Conservation (phyloP, 805 yeast species). For the Maudiozyma saulgeensis region DNA sequence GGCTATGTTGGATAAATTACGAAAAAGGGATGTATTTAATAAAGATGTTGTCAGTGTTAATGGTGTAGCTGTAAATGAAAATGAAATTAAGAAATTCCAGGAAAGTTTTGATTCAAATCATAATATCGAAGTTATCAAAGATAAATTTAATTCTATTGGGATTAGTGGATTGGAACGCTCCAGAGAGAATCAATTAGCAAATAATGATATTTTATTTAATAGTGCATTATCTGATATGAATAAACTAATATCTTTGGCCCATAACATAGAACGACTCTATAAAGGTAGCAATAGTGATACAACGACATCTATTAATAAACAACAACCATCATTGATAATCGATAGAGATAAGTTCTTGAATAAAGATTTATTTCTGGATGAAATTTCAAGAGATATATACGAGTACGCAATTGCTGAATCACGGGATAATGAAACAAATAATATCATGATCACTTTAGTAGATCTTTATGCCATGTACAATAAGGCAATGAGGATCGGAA, state of each 20-base stretch:
- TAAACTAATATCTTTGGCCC: slow-evolving; percentile 67
- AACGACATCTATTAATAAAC: slow-evolving; percentile 1
- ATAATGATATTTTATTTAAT: slow-evolving; percentile 52
- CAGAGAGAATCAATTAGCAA: slow-evolving; percentile 44
- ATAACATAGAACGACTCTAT: slow-evolving; percentile 55
- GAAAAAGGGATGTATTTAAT: slow-evolving; percentile 13
- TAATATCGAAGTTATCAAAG: slow-evolving; percentile 11
- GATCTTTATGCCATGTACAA: slow-evolving; percentile 60
- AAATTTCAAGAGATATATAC: slow-evolving; percentile 68
- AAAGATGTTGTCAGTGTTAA: slow-evolving; percentile 29
- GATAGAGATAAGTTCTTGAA: slow-evolving; percentile 31
- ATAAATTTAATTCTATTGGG: slow-evolving; percentile 41
- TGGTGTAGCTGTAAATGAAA: slow-evolving; percentile 15
- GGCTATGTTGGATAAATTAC: slow-evolving; percentile 36
- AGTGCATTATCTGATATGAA: slow-evolving; percentile 70
- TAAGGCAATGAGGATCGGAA: slow-evolving; percentile 52
- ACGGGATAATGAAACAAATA: slow-evolving; percentile 41
- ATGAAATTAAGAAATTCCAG: background rate
- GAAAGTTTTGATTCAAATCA: background rate
- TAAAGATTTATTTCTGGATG: slow-evolving; percentile 43
- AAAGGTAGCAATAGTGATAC: slow-evolving; percentile 5
- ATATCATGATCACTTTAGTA: slow-evolving; percentile 38
- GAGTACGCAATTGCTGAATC: slow-evolving; percentile 46
- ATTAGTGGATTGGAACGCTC: slow-evolving; percentile 58
- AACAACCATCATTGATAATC: slow-evolving; percentile 18